Conservation (phyloP, 352 stramenopile genomes). For the Thraustochytrium sp. region DNA sequence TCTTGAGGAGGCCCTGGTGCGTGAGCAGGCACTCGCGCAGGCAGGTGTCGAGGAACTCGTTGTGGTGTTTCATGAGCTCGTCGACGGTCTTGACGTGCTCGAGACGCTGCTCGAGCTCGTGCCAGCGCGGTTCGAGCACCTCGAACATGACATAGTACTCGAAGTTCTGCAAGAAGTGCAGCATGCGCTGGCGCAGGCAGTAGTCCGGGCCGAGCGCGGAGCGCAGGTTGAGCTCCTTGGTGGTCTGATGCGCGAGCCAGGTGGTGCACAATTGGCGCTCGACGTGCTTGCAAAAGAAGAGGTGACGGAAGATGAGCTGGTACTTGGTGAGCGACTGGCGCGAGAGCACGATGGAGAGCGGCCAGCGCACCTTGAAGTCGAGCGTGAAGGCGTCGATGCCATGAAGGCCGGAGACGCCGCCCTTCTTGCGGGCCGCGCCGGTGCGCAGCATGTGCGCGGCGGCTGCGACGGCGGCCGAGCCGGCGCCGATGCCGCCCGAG, state of each 20-base stretch:
- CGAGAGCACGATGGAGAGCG: constrained; percentile 92
- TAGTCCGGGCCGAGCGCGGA: constrained; percentile 81
- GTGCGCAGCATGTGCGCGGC: too few relatives aligned
- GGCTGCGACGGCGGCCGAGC: neutral
- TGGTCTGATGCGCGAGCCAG: constrained; percentile 88
- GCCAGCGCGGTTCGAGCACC: constrained; percentile 86
- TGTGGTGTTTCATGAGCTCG: constrained; percentile 86
- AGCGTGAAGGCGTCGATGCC: constrained; percentile 93
- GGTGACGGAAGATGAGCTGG: constrained; percentile 95
- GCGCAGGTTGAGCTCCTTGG: constrained; percentile 75
- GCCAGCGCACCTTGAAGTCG: constrained; percentile 93
- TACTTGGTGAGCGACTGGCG: constrained; percentile 89
- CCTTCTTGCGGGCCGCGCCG: too few relatives aligned
- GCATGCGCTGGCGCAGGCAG: constrained; percentile 92
- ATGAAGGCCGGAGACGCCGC: constrained; percentile 59
- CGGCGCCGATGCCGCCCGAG: neutral
- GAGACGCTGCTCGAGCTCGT: constrained; percentile 76
- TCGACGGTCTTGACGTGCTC: constrained; percentile 70
- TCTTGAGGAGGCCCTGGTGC: constrained; percentile 83
- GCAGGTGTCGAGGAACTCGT: constrained; percentile 89
- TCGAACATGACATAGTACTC: constrained; percentile 97
- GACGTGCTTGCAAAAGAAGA: constrained; percentile 99
- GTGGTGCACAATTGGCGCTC: constrained; percentile 87
- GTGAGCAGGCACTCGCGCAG: constrained; percentile 94
- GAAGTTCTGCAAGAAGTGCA: constrained; percentile 98